phyloP scores from a whole-genome alignment of 2,329 filamentous ascomycete genomes.

The Claviceps sp. region DNA sequence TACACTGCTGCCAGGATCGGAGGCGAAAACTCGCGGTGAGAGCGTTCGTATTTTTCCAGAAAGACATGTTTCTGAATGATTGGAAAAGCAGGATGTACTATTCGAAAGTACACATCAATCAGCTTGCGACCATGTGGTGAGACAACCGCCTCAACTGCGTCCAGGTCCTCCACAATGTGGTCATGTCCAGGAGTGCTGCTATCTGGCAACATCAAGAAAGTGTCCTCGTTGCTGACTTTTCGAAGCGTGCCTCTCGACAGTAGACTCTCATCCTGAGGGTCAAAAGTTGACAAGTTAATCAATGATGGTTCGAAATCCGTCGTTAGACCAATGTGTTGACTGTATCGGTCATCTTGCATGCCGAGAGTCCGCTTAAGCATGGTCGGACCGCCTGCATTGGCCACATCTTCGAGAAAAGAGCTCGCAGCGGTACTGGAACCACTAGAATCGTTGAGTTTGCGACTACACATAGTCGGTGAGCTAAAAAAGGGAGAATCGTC shows the following conservation, averaged over 20 bases:
- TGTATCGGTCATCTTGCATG: constrained; percentile 64
- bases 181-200: constrained; percentile 57
- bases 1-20: constrained; percentile 70
- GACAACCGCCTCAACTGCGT: constrained; percentile 63
- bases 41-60: constrained; percentile 61
- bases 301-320: constrained; percentile 76
- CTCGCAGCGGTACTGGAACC: constrained; percentile 48
- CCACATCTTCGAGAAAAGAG: constrained; percentile 56
- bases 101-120: constrained; percentile 68
- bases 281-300: constrained; percentile 67
- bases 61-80: constrained; percentile 74
- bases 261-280: constrained; percentile 68
- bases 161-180: constrained; percentile 53
- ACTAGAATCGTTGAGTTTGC: constrained; percentile 41
- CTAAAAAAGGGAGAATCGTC: constrained; percentile 22
- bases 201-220: constrained; percentile 70
- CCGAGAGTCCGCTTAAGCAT: constrained; percentile 58
- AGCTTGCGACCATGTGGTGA: constrained; percentile 63
- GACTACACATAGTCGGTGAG: constrained; percentile 39
- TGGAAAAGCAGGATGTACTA: constrained; percentile 70
- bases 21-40: constrained; percentile 61
- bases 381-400: constrained; percentile 53
- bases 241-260: constrained; percentile 55
- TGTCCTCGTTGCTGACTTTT: constrained; percentile 65
- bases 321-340: constrained; percentile 71